Conservation (phyloP, 1,284 basidiomycete genomes). For the Puccinia horiana region DNA sequence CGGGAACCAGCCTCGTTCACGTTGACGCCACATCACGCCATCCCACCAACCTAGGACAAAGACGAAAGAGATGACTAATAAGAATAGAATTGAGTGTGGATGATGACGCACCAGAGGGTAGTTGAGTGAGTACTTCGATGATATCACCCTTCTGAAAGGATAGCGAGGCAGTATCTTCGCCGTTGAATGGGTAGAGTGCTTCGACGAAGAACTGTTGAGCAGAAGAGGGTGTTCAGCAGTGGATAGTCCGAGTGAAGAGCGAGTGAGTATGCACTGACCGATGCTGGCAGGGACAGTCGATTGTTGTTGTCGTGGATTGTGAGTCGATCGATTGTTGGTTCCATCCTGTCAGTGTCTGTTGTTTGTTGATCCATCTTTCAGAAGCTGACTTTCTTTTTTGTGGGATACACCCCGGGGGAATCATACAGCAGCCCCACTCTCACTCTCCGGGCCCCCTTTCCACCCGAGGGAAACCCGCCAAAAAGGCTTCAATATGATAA, state of each 20-base stretch:
- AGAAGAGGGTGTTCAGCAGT: neutral
- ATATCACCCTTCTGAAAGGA: conserved; percentile 83
- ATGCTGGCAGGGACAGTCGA: conserved; percentile 1
- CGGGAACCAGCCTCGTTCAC: conserved; percentile 94
- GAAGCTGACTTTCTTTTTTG: no score
- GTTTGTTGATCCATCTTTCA: neutral
- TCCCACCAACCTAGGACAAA: conserved; percentile 97
- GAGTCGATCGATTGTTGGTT: neutral
- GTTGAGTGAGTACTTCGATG: conserved; percentile 87
- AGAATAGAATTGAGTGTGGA: neutral
- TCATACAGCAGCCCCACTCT: no score
- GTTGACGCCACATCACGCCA: conserved; percentile 71
- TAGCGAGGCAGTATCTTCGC: conserved; percentile 72
- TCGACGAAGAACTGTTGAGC: conserved; percentile 71
- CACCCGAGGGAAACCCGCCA: no score
- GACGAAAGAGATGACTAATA: neutral
- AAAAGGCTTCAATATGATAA: no score
- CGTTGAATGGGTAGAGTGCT: conserved; percentile 87
- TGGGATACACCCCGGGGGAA: no score
- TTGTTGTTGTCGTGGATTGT: neutral
- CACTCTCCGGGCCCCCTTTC: no score
- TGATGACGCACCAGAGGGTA: conserved; percentile 66
- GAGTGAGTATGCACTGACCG: neutral
- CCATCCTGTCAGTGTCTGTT: neutral
- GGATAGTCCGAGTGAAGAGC: neutral